Evolutionary conservation across 148 eudicot genomes (phyloP).

Genomic region (Persicaria tinctoria): DNA sequence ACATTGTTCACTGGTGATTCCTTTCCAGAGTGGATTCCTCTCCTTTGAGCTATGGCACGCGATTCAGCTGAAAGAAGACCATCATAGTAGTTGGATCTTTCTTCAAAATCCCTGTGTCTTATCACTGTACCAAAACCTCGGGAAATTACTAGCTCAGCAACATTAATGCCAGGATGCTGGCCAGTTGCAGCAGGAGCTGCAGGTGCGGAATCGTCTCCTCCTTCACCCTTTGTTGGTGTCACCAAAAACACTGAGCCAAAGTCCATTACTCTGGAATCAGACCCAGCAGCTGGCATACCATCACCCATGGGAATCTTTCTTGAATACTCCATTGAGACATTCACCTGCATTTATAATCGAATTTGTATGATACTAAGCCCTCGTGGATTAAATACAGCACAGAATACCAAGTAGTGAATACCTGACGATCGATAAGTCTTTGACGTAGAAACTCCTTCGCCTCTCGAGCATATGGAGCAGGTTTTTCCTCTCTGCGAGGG

Average conservation of each 20-base stretch:
- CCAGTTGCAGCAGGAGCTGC: conserved; percentile 35
- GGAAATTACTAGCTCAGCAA: conserved; percentile 79
- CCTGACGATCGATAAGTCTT: conserved; percentile 85
- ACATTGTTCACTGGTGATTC: conserved; percentile 61
- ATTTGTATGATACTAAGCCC: not conserved
- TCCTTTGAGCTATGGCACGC: conserved; percentile 63
- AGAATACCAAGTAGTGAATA: conserved; percentile 15
- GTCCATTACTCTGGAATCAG: conserved; percentile 69
- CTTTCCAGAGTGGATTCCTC: conserved; percentile 67
- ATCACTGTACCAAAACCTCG: conserved; percentile 79
- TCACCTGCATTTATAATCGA: conserved; percentile 47
- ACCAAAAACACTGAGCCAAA: conserved; percentile 80
- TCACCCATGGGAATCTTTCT: conserved; percentile 55
- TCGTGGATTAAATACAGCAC: not conserved
- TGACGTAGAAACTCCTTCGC: conserved; percentile 85
- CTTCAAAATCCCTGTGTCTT: conserved; percentile 81
- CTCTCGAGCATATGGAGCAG: conserved; percentile 76
- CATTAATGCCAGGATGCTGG: conserved; percentile 54
- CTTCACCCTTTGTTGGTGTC: conserved; percentile 56
- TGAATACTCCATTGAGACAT: conserved; percentile 95
- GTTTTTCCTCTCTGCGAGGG: conserved; percentile 59
- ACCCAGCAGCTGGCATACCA: conserved; percentile 34
- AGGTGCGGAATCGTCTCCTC: conserved; percentile 38
- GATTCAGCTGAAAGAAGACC: conserved; percentile 83
- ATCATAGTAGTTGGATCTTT: conserved; percentile 78